Conservation (phyloP, 1,284 basidiomycete genomes). For the Phaffia rhodozyma region DNA sequence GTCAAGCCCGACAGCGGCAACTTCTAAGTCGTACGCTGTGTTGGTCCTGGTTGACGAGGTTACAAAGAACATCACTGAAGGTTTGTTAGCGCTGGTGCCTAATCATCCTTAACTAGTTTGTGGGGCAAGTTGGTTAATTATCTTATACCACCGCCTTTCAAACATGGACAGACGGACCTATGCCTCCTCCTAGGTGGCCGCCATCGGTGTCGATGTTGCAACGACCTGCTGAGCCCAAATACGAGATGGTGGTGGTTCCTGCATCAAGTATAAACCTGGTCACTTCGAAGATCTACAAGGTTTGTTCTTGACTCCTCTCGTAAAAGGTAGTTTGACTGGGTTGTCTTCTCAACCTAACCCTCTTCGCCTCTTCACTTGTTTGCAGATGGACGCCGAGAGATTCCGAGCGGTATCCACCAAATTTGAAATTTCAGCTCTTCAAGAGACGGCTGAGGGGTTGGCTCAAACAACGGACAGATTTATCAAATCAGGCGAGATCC, state of each 20-base stretch:
- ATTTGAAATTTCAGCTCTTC: constrained; percentile 53
- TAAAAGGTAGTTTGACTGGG: background rate
- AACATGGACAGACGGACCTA: background rate
- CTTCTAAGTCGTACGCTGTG: constrained; percentile 52
- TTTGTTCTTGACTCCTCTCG: constrained; percentile 26
- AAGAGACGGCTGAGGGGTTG: constrained; percentile 43
- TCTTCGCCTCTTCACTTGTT: constrained; percentile 9
- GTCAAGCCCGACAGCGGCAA: constrained; percentile 42
- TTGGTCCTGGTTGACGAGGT: constrained; percentile 61
- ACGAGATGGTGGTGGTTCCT: constrained; percentile 58
- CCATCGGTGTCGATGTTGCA: constrained; percentile 39
- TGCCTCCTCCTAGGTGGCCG: constrained; percentile 58
- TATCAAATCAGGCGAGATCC: constrained; percentile 38
- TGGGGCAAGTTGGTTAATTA: constrained; percentile 3
- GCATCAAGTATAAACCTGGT: constrained; percentile 67
- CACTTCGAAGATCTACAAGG: constrained; percentile 60
- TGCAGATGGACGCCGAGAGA: constrained; percentile 49
- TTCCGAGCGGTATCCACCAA: constrained; percentile 51
- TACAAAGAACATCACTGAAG: constrained; percentile 46
- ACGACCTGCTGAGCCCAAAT: constrained; percentile 43
- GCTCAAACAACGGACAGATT: constrained; percentile 45
- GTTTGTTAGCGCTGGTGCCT: constrained; percentile 33
- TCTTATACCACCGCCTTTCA: background rate
- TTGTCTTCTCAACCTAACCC: constrained; percentile 19
- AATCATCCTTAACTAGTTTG: background rate